Evolutionary conservation across 805 yeast species (phyloP).

Genomic region (Danielozyma ontarioensis): DNA sequence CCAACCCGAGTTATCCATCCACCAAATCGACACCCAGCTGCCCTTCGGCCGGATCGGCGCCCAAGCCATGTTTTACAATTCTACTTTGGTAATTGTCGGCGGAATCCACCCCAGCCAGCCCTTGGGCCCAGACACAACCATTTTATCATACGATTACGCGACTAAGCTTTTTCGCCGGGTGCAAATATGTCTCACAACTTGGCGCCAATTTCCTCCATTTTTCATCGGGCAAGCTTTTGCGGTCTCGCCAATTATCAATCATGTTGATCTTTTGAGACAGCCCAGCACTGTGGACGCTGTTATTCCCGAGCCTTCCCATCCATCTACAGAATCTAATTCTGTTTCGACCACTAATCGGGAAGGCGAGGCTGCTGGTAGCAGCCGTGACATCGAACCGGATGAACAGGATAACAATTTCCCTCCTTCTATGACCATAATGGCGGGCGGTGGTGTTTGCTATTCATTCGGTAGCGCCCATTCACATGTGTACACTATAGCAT

Average conservation of each 20-base stretch:
- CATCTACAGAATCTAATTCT: no score
- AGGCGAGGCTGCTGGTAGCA: conserved; percentile 21
- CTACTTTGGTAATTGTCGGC: conserved; percentile 46
- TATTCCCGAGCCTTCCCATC: no score
- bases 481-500: conserved; percentile 9
- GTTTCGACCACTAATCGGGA: conserved; percentile 4
- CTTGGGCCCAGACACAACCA: conserved; percentile 19
- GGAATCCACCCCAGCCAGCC: conserved; percentile 45
- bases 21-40: conserved; percentile 16
- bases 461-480: conserved; percentile 59
- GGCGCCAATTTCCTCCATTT: neutral
- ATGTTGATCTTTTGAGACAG: no score
- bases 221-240: neutral
- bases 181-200: neutral
- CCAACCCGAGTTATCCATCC: no score
- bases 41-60: conserved; percentile 49
- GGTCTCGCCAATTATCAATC: neutral
- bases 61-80: conserved; percentile 23
- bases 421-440: no score
- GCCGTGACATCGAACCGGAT: conserved; percentile 32
- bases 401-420: conserved; percentile 12
- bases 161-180: conserved; percentile 1
- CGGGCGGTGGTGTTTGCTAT: conserved; percentile 81
- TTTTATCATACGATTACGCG: conserved; percentile 29
- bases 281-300: no score